A percentile compares a stretch with the other conserved stretches of the same genome.
Evolutionary conservation across 2,329 filamentous ascomycete genomes (phyloP).

Genomic region (Fusarium praegraminearum): DNA sequence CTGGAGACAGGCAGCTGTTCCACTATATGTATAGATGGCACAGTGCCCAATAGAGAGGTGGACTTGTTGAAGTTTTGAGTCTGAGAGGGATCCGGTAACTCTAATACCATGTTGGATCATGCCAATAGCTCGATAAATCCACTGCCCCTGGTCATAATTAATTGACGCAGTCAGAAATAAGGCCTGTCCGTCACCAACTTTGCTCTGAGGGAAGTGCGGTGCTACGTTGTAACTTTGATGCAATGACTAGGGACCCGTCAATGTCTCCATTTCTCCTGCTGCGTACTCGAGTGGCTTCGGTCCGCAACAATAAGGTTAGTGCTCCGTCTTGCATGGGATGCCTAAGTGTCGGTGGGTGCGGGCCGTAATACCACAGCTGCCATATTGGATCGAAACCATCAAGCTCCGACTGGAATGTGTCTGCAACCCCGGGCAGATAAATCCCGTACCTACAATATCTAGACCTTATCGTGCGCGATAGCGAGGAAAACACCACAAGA

Average conservation of each 20-base stretch:
- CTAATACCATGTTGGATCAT: conserved; percentile 16
- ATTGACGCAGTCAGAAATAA: conserved; percentile 17
- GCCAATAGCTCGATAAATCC: conserved; percentile 16
- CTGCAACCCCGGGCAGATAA: not conserved
- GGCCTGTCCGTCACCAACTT: conserved; percentile 15
- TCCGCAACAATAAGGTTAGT: conserved; percentile 17
- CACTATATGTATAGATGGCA: not conserved
- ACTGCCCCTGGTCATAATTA: conserved; percentile 13
- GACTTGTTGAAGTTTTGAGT: not conserved
- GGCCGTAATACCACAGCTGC: conserved; percentile 21
- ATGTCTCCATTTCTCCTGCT: conserved; percentile 11
- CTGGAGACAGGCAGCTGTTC: conserved; percentile 4
- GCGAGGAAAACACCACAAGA: not conserved
- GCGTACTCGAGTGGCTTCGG: conserved; percentile 5
- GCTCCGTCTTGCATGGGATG: conserved; percentile 1
- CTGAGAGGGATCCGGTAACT: not conserved
- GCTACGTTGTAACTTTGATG: conserved; percentile 6
- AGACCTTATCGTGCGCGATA: not conserved
- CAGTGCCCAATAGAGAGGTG: not conserved
- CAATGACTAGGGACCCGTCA: conserved; percentile 4
- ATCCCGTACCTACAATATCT: not conserved
- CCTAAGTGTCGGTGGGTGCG: conserved; percentile 2
- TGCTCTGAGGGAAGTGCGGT: not conserved
- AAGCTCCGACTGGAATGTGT: not conserved
- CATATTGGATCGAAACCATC: conserved; percentile 10